phyloP scores from a whole-genome alignment of 2,329 filamentous ascomycete genomes.

The Chaetomium strumarium region DNA sequence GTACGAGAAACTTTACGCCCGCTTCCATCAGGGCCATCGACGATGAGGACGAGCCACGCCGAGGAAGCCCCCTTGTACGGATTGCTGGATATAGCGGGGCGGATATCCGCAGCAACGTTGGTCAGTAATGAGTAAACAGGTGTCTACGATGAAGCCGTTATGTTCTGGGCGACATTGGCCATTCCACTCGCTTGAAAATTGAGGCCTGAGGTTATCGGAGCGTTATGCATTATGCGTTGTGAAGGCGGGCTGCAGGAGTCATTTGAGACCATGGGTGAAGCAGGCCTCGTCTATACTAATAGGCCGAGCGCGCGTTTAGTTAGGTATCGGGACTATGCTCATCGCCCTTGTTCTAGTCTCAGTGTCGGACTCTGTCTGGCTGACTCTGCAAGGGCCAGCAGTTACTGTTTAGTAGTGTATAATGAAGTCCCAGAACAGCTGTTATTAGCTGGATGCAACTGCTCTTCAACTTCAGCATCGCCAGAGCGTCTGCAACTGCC shows the following conservation, averaged over 20 bases:
- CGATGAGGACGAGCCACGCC: constrained; percentile 41
- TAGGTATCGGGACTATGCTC: neutral
- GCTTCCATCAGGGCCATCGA: constrained; percentile 41
- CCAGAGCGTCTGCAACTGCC: too few relatives aligned
- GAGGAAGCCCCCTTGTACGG: constrained; percentile 30
- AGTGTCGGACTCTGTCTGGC: neutral
- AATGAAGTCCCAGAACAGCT: neutral
- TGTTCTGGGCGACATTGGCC: too few relatives aligned
- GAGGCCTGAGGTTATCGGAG: neutral
- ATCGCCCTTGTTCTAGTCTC: neutral
- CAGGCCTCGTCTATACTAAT: neutral
- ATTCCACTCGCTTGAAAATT: too few relatives aligned
- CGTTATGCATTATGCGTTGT: neutral
- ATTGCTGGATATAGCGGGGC: constrained; percentile 5
- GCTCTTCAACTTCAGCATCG: neutral
- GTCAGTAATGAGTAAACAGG: neutral
- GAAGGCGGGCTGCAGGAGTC: neutral
- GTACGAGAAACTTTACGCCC: constrained; percentile 42
- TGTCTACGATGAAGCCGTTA: neutral
- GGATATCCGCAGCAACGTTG: neutral
- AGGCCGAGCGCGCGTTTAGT: neutral
- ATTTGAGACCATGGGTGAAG: neutral
- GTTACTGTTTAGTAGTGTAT: neutral
- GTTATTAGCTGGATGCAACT: neutral
- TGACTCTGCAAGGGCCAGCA: neutral